Conservation (phyloP, 73 alveolate genomes). For the Paramecium bursaria region DNA sequence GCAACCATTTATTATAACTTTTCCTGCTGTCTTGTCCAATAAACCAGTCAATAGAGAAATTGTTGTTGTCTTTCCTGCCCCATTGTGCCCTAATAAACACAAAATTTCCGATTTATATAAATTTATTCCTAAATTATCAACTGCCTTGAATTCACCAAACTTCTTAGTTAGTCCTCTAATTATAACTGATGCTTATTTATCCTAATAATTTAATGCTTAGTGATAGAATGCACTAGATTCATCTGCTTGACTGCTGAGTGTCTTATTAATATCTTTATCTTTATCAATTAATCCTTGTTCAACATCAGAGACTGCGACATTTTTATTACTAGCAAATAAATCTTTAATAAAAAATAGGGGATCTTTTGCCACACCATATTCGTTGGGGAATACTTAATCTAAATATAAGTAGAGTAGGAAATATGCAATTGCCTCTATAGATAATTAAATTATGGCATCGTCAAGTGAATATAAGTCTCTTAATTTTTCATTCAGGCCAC, state of each 20-base stretch:
- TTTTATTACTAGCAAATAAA: background rate
- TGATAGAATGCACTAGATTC: conserved; percentile 51
- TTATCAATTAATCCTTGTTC: background rate
- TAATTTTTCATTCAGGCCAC: background rate
- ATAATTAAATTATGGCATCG: conserved; percentile 3
- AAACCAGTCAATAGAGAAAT: conserved; percentile 90
- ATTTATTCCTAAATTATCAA: conserved; percentile 78
- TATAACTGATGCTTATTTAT: conserved; percentile 22
- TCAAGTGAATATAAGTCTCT: background rate
- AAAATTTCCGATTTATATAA: conserved; percentile 45
- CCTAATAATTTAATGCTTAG: background rate
- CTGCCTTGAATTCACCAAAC: conserved; percentile 87
- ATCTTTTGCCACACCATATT: conserved; percentile 57
- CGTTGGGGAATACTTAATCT: conserved; percentile 64
- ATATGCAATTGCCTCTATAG: background rate
- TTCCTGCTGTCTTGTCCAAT: conserved; percentile 74
- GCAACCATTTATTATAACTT: conserved; percentile 70
- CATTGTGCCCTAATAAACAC: conserved; percentile 98
- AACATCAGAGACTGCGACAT: background rate
- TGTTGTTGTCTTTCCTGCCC: conserved; percentile 99
- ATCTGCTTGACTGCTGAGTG: background rate
- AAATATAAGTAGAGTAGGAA: conserved; percentile 43
- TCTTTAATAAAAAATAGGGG: conserved; percentile 55
- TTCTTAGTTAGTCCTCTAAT: conserved; percentile 42
- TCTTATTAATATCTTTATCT: too few species aligned